Conservation (phyloP, 441 rosid species). For the Eutrema salsugineum region DNA sequence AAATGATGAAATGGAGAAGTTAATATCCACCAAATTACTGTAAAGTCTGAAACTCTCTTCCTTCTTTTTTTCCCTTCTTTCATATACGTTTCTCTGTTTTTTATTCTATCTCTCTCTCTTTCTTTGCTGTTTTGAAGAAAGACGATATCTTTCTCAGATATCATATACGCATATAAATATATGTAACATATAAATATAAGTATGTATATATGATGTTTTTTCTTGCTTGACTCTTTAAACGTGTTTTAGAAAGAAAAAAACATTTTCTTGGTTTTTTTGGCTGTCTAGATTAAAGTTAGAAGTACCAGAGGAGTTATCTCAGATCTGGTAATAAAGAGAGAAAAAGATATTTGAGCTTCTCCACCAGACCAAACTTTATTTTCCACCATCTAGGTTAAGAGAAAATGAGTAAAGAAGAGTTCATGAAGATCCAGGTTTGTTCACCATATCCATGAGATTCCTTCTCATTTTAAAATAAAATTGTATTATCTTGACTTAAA, state of each 20-base stretch:
- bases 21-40: slow-evolving; percentile 42
- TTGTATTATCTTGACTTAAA: neutral
- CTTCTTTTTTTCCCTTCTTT: slow-evolving; percentile 14
- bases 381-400: slow-evolving; percentile 20
- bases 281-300: slow-evolving; percentile 6
- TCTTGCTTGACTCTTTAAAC: slow-evolving; percentile 3
- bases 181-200: neutral
- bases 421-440: slow-evolving; percentile 91
- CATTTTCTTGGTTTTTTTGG: neutral
- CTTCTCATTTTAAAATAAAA: neutral
- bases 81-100: neutral
- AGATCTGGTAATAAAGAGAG: slow-evolving; percentile 45
- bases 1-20: slow-evolving; percentile 44
- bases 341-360: slow-evolving; percentile 6
- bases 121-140: slow-evolving; percentile 1
- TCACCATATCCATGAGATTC: neutral
- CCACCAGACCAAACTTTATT: slow-evolving; percentile 16
- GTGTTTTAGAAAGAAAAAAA: neutral
- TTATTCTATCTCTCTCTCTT: slow-evolving; percentile 12
- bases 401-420: slow-evolving; percentile 93
- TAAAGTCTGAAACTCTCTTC: slow-evolving; percentile 28
- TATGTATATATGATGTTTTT: neutral
- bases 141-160: slow-evolving; percentile 7
- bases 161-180: neutral
- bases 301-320: slow-evolving; percentile 30